Conservation (phyloP, 805 yeast species). For the Sugiyamaella valdiviana region DNA sequence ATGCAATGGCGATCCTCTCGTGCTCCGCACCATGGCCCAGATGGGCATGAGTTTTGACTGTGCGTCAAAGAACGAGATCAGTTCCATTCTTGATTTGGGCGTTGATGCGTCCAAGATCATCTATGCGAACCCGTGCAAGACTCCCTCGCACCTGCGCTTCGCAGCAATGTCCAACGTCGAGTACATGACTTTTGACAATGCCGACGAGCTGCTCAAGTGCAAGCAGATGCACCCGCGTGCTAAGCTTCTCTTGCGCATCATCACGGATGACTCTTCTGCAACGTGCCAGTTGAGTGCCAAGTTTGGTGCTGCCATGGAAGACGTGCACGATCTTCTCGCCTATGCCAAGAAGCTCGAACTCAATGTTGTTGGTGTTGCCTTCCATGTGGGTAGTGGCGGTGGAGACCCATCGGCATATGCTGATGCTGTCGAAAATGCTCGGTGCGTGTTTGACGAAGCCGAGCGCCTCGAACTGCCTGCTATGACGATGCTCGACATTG, state of each 20-base stretch:
- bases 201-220: conserved; percentile 75
- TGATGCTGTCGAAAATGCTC: conserved; percentile 69
- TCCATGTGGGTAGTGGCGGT: conserved; percentile 95
- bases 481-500: conserved; percentile 68
- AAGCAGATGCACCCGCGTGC: conserved; percentile 61
- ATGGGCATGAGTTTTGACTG: conserved; percentile 84
- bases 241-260: conserved; percentile 67
- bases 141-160: conserved; percentile 70
- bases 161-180: conserved; percentile 52
- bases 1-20: conserved; percentile 70
- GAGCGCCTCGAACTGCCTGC: conserved; percentile 36
- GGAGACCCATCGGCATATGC: conserved; percentile 59
- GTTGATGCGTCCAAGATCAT: conserved; percentile 62
- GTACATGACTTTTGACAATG: conserved; percentile 84
- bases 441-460: conserved; percentile 59
- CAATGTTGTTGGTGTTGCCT: conserved; percentile 76
- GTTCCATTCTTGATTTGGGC: conserved; percentile 54
- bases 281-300: conserved; percentile 82
- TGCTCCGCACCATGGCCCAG: conserved; percentile 50
- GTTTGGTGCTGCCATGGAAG: conserved; percentile 69
- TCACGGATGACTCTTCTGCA: conserved; percentile 84
- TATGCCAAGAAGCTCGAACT: conserved; percentile 57
- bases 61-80: conserved; percentile 84
- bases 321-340: conserved; percentile 50
- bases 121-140: conserved; percentile 92